These are phyloP conservation scores for Globisporangium splendens DNA, from an alignment of 352 stramenopile species.

Conservation along the genomic window DNA sequence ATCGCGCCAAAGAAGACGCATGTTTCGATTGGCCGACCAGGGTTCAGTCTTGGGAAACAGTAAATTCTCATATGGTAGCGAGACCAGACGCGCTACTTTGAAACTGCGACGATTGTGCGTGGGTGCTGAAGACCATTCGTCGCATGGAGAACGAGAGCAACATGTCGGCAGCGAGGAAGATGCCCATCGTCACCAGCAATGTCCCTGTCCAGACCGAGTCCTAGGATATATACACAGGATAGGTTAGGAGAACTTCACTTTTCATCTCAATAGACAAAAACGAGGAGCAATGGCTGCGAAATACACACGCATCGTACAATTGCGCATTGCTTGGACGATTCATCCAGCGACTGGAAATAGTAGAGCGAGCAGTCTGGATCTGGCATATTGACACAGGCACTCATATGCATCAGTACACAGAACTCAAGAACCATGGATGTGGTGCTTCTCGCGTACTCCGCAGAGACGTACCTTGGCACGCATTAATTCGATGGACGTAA, in stretches of 20 bases:
- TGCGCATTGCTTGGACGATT: slow-evolving; percentile 35
- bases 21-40: slow-evolving; percentile 73
- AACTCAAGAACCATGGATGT: neutral
- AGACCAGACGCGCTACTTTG: no score
- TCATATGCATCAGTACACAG: neutral
- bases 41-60: slow-evolving; percentile 76
- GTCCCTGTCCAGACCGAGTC: slow-evolving; percentile 31
- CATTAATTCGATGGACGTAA: slow-evolving; percentile 34
- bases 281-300: neutral
- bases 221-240: slow-evolving; percentile 17
- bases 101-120: no score
- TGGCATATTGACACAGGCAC: slow-evolving; percentile 6
- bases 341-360: slow-evolving; percentile 59
- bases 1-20: slow-evolving; percentile 73
- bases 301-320: slow-evolving; percentile 34
- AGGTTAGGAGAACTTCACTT: neutral
- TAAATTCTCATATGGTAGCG: slow-evolving; percentile 16
- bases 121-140: no score
- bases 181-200: slow-evolving; percentile 26
- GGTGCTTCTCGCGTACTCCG: neutral
- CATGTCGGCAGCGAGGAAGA: slow-evolving; percentile 40
- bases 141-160: slow-evolving; percentile 24
- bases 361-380: slow-evolving; percentile 59
- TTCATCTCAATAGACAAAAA: neutral
- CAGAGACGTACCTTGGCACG: slow-evolving; percentile 37